Percentiles rank a stretch among this genome's conserved stretches.
Conservation (phyloP, 2,329 filamentous ascomycete species). For the Arthroderma uncinatum region DNA sequence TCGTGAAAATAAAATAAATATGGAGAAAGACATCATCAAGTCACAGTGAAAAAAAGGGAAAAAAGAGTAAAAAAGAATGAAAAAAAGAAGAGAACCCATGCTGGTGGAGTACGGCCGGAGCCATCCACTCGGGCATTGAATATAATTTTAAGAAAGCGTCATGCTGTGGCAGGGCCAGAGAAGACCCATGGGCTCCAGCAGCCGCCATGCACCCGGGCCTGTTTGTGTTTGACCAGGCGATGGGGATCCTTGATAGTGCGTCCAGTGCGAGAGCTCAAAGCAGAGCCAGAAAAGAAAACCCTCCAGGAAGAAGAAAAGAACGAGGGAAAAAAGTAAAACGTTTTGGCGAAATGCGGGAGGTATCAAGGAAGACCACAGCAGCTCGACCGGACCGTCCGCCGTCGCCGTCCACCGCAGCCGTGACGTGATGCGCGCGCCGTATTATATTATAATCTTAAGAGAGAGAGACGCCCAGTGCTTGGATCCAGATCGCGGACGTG, state of each 20-base stretch:
- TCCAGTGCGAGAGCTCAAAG: background rate
- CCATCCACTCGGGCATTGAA: constrained; percentile 3
- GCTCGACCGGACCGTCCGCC: background rate
- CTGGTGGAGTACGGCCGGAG: background rate
- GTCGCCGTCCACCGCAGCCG: background rate
- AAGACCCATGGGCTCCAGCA: background rate
- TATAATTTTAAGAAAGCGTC: background rate
- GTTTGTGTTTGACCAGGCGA: constrained; percentile 3
- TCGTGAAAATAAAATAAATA: background rate
- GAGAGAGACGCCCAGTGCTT: background rate
- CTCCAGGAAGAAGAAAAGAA: background rate
- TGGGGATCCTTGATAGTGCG: constrained; percentile 2
- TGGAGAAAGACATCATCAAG: background rate
- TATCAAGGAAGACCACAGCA: background rate
- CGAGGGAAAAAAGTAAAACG: background rate
- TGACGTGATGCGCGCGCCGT: background rate
- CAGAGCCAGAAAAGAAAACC: background rate
- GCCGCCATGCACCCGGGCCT: background rate
- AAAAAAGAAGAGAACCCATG: background rate
- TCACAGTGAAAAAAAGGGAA: background rate
- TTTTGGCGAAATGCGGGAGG: background rate
- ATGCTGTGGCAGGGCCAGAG: constrained; percentile 3
- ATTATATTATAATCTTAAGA: background rate
- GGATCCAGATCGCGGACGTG: background rate
- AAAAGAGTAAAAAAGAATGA: background rate